A percentile compares a stretch with the other conserved stretches of the same genome.
phyloP scores from a whole-genome alignment of 1,284 basidiomycete species.

The Omphalotus olearius region DNA sequence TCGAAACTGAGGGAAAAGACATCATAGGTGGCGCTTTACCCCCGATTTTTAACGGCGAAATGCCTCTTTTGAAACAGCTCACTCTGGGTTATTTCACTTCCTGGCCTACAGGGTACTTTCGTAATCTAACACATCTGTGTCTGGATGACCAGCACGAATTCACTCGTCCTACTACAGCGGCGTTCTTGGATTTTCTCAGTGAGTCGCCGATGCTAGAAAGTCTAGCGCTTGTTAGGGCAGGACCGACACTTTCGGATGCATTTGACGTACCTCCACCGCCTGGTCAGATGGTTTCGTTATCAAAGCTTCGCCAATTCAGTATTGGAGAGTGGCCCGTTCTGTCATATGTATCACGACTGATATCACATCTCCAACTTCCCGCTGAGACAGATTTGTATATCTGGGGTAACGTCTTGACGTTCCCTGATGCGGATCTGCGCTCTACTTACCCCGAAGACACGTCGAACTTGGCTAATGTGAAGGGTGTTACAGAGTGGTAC shows the following conservation, averaged over 20 bases:
- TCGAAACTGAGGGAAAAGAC: conserved; percentile 13
- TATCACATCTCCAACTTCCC: conserved; percentile 10
- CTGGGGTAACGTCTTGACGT: conserved; percentile 9
- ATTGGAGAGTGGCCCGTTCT: conserved; percentile 12
- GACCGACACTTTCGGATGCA: conserved; percentile 9
- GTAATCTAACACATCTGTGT: conserved; percentile 13
- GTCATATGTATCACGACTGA: conserved; percentile 4
- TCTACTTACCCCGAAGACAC: conserved; percentile 3
- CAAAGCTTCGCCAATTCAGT: conserved; percentile 5
- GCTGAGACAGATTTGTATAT: conserved; percentile 9
- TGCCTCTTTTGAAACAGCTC: conserved; percentile 12
- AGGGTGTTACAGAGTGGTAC: conserved; percentile 8
- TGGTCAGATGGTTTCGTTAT: conserved; percentile 2
- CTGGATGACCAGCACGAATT: conserved; percentile 13
- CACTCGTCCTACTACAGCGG: conserved; percentile 9
- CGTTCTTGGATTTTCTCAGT: conserved; percentile 16
- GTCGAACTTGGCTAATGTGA: not conserved
- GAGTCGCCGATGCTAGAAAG: conserved; percentile 12
- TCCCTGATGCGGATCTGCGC: conserved; percentile 3
- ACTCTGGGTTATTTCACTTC: conserved; percentile 15
- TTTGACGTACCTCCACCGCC: conserved; percentile 7
- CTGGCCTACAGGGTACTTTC: conserved; percentile 15
- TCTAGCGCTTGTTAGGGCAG: conserved; percentile 14
- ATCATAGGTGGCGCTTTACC: conserved; percentile 10
- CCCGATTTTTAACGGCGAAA: conserved; percentile 13